phyloP scores from a whole-genome alignment of 1,284 basidiomycete species.

The Cutaneotrichosporon daszewskae region DNA sequence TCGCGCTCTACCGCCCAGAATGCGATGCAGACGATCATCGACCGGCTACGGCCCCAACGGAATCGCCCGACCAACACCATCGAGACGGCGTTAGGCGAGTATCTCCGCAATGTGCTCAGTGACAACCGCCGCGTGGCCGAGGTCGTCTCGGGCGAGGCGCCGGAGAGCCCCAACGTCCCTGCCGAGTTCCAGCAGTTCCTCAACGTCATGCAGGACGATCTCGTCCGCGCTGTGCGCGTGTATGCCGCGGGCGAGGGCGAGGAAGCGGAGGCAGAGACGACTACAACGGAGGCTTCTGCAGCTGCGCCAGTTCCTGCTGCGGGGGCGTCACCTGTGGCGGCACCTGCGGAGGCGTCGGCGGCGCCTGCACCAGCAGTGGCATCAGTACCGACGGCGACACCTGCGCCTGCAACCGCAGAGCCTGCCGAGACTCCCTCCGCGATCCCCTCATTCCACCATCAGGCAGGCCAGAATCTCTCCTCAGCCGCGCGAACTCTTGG shows the following conservation, averaged over 20 bases:
- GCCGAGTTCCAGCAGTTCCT: constrained; percentile 42
- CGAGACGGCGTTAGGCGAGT: constrained; percentile 38
- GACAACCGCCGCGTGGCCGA: constrained; percentile 22
- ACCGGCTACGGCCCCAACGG: constrained; percentile 33
- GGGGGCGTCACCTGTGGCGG: not conserved
- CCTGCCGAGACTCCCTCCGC: not conserved
- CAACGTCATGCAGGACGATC: constrained; percentile 35
- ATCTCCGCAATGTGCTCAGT: constrained; percentile 36
- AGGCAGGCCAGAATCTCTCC: constrained; percentile 30
- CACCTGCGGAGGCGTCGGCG: not conserved
- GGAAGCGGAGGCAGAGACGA: not conserved
- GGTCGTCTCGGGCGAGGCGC: constrained; percentile 13
- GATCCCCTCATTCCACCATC: constrained; percentile 34
- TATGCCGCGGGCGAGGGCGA: constrained; percentile 25
- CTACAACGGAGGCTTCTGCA: not conserved
- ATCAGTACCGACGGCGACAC: not conserved
- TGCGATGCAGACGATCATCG: constrained; percentile 35
- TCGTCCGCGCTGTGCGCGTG: constrained; percentile 37
- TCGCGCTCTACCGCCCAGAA: constrained; percentile 22
- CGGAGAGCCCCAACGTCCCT: constrained; percentile 15
- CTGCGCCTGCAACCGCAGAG: not conserved
- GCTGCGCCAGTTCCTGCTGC: not conserved
- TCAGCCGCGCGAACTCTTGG: constrained; percentile 7
- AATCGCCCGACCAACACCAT: constrained; percentile 23
- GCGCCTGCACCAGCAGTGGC: too few species aligned